Conservation (phyloP, 805 yeast species). For the Suhomyces kilbournensis region DNA sequence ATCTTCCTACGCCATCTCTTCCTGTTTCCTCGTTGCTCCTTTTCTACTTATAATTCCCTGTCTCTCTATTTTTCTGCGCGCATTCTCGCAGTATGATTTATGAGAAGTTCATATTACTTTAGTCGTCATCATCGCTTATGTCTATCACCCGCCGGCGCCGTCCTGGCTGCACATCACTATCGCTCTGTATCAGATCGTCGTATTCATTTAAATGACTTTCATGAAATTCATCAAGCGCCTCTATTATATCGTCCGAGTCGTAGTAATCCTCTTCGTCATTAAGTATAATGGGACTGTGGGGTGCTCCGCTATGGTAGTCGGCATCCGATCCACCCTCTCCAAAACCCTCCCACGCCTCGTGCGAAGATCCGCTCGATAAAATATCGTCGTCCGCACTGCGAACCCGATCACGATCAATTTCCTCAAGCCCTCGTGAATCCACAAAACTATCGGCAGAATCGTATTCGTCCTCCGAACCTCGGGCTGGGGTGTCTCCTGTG, state of each 20-base stretch:
- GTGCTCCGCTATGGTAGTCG: slow-evolving; percentile 2
- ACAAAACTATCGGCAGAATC: slow-evolving; percentile 35
- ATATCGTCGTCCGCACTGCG: slow-evolving; percentile 14
- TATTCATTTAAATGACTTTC: slow-evolving; percentile 12
- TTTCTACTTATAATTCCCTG: not conserved
- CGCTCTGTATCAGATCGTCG: not conserved
- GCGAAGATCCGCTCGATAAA: slow-evolving; percentile 11
- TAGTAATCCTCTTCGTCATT: slow-evolving; percentile 6
- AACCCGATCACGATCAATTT: slow-evolving; percentile 18
- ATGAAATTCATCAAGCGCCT: slow-evolving; percentile 26
- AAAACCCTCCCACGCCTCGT: slow-evolving; percentile 20
- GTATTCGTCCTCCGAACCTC: slow-evolving; percentile 15
- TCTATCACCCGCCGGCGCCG: slow-evolving; percentile 1
- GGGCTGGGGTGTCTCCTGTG: not conserved
- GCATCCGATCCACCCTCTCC: slow-evolving; percentile 6
- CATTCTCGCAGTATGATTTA: not conserved
- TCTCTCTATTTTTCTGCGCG: not conserved
- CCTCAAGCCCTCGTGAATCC: slow-evolving; percentile 22
- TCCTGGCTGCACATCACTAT: not conserved
- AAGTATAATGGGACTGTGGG: slow-evolving; percentile 9
- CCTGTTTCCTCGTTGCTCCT: not conserved
- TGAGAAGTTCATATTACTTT: not conserved
- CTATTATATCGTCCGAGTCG: slow-evolving; percentile 17
- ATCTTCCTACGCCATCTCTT: no score
- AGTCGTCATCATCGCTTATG: slow-evolving; percentile 19